A percentile compares a stretch with the other conserved stretches of the same genome.
phyloP scores from a whole-genome alignment of 108 stramenopile genomes.

The Cylindrotheca fusiformis region DNA sequence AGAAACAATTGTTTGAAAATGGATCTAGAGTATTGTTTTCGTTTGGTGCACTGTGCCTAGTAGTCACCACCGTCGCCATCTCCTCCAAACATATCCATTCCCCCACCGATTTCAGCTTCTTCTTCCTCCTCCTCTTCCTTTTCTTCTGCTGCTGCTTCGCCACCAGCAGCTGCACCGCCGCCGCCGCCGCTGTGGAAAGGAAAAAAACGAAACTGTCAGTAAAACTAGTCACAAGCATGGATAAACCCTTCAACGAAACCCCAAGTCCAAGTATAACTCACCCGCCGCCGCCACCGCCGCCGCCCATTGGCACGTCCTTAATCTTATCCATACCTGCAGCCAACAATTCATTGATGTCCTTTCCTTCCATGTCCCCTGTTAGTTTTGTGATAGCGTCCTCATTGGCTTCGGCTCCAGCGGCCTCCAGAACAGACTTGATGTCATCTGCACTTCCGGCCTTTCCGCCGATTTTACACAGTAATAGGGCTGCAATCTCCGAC shows the following conservation, averaged over 20 bases:
- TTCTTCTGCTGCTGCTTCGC: constrained; percentile 37
- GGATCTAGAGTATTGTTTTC: too few species aligned
- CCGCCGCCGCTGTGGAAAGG: constrained; percentile 25
- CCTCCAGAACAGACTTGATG: constrained; percentile 79
- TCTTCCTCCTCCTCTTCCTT: constrained; percentile 59
- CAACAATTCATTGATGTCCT: constrained; percentile 80
- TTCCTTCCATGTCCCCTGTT: constrained; percentile 77
- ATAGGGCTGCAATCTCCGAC: constrained; percentile 80
- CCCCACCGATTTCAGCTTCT: constrained; percentile 57
- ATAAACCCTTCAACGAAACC: not conserved
- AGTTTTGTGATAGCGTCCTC: constrained; percentile 67
- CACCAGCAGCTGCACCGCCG: constrained; percentile 49
- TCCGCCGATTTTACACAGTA: constrained; percentile 84
- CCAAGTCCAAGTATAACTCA: constrained; percentile 10
- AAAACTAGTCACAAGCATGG: constrained; percentile 1
- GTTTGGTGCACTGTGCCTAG: constrained; percentile 4
- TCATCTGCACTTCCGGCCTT: constrained; percentile 79
- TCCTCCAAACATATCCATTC: constrained; percentile 86
- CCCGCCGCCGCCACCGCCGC: constrained; percentile 83
- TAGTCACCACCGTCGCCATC: constrained; percentile 29
- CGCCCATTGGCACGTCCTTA: constrained; percentile 92
- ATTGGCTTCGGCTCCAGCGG: constrained; percentile 73
- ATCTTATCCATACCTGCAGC: constrained; percentile 84
- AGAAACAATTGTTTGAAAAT: too few species aligned
- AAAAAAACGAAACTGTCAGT: not conserved